A percentile compares a stretch with the other conserved stretches of the same genome.
phyloP scores from a whole-genome alignment of 2,329 filamentous ascomycete species.

The Diaporthe humulicola region DNA sequence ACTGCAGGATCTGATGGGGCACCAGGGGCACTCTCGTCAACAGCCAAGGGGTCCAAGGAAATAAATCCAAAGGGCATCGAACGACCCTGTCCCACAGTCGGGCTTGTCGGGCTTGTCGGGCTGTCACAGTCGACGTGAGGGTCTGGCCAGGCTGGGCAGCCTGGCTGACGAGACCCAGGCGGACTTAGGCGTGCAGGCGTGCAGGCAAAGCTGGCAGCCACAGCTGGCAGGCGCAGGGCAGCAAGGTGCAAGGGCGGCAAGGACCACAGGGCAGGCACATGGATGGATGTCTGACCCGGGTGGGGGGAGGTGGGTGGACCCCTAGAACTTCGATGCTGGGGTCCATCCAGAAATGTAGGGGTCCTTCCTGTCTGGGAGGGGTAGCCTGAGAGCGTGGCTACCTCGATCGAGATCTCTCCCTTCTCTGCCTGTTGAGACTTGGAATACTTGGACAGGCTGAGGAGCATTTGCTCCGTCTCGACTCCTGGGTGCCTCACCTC shows the following conservation, averaged over 20 bases:
- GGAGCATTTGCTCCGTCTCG: conserved; percentile 18
- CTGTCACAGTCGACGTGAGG: conserved; percentile 5
- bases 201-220: neutral
- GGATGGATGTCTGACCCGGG: conserved; percentile 7
- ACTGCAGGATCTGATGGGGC: conserved; percentile 7
- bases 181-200: neutral
- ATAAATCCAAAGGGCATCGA: neutral
- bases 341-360: conserved; percentile 14
- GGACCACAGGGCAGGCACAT: neutral
- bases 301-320: conserved; percentile 1
- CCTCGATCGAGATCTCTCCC: conserved; percentile 24
- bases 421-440: neutral
- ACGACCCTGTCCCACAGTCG: conserved; percentile 13
- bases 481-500: neutral
- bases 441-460: neutral
- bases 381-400: conserved; percentile 14
- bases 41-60: conserved; percentile 17
- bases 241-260: neutral
- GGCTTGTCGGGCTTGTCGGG: too few relatives aligned
- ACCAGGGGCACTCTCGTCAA: neutral
- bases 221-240: neutral
- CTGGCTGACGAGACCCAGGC: neutral
- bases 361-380: conserved; percentile 30
- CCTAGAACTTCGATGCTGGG: conserved; percentile 15
- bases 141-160: conserved; percentile 7